A percentile compares a stretch with the other conserved stretches of the same genome.
phyloP scores from a whole-genome alignment of 2,329 filamentous ascomycete species.

The Penicillium olsonii region DNA sequence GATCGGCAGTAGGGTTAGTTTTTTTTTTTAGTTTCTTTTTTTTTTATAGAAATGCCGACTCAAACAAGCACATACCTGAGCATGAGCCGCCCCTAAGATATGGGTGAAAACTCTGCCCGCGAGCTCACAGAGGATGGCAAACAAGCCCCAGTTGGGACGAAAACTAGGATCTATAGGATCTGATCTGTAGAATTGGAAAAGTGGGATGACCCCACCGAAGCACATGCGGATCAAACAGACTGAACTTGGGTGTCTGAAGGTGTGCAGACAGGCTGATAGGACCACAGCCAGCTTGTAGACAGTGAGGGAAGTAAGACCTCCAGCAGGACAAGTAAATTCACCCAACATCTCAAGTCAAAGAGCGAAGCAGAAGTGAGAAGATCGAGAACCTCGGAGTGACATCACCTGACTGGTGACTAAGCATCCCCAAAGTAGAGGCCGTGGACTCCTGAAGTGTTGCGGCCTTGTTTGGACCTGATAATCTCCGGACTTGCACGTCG shows the following conservation, averaged over 20 bases:
- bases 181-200: background rate
- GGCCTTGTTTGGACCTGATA: slow-evolving; percentile 20
- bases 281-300: too few relatives aligned
- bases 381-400: slow-evolving; percentile 21
- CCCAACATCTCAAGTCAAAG: too few relatives aligned
- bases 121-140: background rate
- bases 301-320: too few relatives aligned
- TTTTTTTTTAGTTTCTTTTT: background rate
- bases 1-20: background rate
- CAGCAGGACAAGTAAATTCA: too few relatives aligned
- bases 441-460: slow-evolving; percentile 18
- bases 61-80: too few relatives aligned
- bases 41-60: background rate
- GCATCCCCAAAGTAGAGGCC: slow-evolving; percentile 19
- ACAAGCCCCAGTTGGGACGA: background rate
- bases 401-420: slow-evolving; percentile 36
- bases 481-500: slow-evolving; percentile 11
- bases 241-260: background rate
- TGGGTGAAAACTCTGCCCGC: background rate
- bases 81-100: too few relatives aligned
- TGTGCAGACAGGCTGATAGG: background rate
- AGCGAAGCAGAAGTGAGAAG: background rate
- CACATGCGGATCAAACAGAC: background rate
- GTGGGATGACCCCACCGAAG: background rate
- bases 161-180: background rate